Conservation (phyloP, 179 eudicot genomes). For the Nepenthes alata region DNA sequence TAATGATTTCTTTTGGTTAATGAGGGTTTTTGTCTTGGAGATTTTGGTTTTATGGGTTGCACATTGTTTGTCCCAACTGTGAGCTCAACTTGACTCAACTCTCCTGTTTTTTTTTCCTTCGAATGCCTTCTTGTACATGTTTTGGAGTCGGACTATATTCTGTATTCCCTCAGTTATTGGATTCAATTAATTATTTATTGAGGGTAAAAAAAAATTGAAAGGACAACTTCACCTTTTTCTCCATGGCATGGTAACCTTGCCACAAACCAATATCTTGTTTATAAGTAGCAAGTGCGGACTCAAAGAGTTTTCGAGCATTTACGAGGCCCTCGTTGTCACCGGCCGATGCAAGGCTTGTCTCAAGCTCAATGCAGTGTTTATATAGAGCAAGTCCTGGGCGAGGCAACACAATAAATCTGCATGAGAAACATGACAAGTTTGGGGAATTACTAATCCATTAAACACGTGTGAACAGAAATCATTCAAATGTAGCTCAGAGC, state of each 20-base stretch:
- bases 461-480: neutral
- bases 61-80: too few relatives aligned
- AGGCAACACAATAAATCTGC: conserved; percentile 31
- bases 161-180: too few relatives aligned
- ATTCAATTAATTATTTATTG: too few relatives aligned
- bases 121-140: too few relatives aligned
- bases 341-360: conserved; percentile 39
- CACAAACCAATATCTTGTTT: conserved; percentile 58
- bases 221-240: conserved; percentile 35
- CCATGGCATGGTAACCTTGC: conserved; percentile 57
- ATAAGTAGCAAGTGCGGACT: conserved; percentile 64
- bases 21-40: too few relatives aligned
- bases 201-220: too few relatives aligned
- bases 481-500: neutral
- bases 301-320: conserved; percentile 53
- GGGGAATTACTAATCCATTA: neutral
- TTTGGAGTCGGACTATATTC: too few relatives aligned
- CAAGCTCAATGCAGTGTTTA: conserved; percentile 62
- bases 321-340: conserved; percentile 39
- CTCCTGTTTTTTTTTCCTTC: too few relatives aligned
- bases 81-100: too few relatives aligned
- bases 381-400: conserved; percentile 60
- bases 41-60: too few relatives aligned
- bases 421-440: neutral
- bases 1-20: too few relatives aligned